phyloP scores from a whole-genome alignment of 1,284 basidiomycete species.

The Hymenochaete sp. region DNA sequence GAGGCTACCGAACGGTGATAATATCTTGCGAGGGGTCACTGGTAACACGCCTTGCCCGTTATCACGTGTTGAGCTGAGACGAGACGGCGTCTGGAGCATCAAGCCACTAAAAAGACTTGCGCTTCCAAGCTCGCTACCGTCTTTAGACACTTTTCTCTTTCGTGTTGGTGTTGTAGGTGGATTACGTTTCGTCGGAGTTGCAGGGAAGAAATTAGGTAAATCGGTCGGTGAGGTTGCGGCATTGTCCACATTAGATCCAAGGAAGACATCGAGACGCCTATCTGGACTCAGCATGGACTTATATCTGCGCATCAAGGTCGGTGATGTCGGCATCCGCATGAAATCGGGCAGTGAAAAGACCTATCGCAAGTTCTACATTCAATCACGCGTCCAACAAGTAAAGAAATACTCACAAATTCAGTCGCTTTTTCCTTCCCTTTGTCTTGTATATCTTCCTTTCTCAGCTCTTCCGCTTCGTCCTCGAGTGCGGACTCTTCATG shows the following conservation, averaged over 20 bases:
- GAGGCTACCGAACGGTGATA: constrained; percentile 11
- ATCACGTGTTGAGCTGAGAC: too few relatives aligned
- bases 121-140: too few relatives aligned
- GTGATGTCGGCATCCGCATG: constrained; percentile 11
- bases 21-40: constrained; percentile 9
- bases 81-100: too few relatives aligned
- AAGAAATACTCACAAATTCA: neutral
- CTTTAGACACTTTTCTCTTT: too few relatives aligned
- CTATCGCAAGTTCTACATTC: neutral
- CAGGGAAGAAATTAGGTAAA: neutral
- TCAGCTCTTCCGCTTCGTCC: neutral
- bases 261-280: constrained; percentile 9
- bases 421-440: constrained; percentile 6
- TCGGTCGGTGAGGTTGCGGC: neutral
- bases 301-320: constrained; percentile 6
- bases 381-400: neutral
- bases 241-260: constrained; percentile 1
- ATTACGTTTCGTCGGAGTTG: constrained; percentile 10
- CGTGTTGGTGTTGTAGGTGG: constrained; percentile 1
- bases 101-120: too few relatives aligned
- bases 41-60: too few relatives aligned
- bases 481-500: neutral
- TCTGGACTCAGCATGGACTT: neutral
- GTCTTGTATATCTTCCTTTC: neutral
- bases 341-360: neutral